phyloP scores from a whole-genome alignment of 78 protist species.

The Dictyostelium capitatum region DNA sequence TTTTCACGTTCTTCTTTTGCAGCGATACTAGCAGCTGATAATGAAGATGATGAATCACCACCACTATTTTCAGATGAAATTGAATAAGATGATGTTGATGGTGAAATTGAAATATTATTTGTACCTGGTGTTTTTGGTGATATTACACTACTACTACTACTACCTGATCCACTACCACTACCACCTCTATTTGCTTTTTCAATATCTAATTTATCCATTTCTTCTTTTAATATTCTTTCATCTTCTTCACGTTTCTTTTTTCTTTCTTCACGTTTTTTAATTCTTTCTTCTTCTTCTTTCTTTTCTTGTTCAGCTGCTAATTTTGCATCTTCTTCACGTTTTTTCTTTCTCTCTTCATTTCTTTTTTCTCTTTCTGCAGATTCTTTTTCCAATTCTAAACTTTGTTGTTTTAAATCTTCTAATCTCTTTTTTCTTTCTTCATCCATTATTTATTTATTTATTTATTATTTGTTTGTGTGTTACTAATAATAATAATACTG shows the following conservation, averaged over 20 bases:
- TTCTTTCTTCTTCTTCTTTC: slow-evolving; percentile 59
- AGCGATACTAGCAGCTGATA: not conserved
- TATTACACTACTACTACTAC: not conserved
- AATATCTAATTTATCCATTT: slow-evolving; percentile 29
- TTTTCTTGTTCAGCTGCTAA: slow-evolving; percentile 42
- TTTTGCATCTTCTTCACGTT: slow-evolving; percentile 27
- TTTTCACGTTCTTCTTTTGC: slow-evolving; percentile 18
- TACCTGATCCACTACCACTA: not conserved
- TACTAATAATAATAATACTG: too few species aligned
- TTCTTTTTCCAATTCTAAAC: slow-evolving; percentile 44
- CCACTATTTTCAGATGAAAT: not conserved
- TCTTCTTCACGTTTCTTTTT: slow-evolving; percentile 24
- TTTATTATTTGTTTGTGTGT: not conserved
- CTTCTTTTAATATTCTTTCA: slow-evolving; percentile 24
- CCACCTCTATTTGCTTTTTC: not conserved
- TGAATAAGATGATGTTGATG: not conserved
- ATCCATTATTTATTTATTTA: slow-evolving; percentile 25
- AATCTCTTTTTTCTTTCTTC: slow-evolving; percentile 51
- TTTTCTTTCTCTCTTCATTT: slow-evolving; percentile 48
- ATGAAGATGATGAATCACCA: slow-evolving; percentile 28
- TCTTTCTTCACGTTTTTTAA: slow-evolving; percentile 45
- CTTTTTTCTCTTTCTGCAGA: slow-evolving; percentile 47
- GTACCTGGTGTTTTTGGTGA: not conserved
- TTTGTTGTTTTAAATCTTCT: slow-evolving; percentile 52
- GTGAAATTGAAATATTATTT: not conserved